Conservation (phyloP, 768 basidiomycete genomes). For the Aureoboletus auriporus region DNA sequence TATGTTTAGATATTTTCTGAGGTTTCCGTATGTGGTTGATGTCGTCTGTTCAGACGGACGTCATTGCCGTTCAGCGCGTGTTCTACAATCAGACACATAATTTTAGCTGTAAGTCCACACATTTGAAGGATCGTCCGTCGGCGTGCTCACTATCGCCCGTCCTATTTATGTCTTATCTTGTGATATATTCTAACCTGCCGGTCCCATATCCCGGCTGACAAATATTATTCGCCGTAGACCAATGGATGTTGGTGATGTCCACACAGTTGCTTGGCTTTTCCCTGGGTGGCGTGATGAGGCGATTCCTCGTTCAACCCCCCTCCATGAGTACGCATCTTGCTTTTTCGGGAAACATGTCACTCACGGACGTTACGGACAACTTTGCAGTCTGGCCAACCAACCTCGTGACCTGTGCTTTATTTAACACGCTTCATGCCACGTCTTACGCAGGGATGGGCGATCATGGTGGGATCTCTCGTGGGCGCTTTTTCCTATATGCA, state of each 20-base stretch:
- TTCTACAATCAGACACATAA: conserved; percentile 58
- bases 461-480: conserved; percentile 47
- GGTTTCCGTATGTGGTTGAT: background rate
- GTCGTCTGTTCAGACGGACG: conserved; percentile 45
- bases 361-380: conserved; percentile 19
- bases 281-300: conserved; percentile 53
- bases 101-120: conserved; percentile 40
- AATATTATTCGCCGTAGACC: conserved; percentile 29
- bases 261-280: conserved; percentile 68
- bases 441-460: conserved; percentile 39
- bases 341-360: background rate
- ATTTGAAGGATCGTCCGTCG: background rate
- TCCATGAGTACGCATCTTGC: conserved; percentile 50
- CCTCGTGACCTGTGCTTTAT: conserved; percentile 64
- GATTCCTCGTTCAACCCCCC: conserved; percentile 61
- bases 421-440: conserved; percentile 70
- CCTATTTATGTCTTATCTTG: too few species aligned
- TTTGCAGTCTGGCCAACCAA: conserved; percentile 69
- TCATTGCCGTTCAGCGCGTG: conserved; percentile 68
- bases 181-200: too few species aligned
- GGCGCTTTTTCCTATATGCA: conserved; percentile 46
- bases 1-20: conserved; percentile 3
- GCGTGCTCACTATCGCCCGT: background rate
- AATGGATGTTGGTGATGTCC: conserved; percentile 64
- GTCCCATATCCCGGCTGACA: too few species aligned